These are phyloP conservation scores for Gossypium anomalum DNA, from an alignment of 345 rosid species.

Conservation along the genomic window DNA sequence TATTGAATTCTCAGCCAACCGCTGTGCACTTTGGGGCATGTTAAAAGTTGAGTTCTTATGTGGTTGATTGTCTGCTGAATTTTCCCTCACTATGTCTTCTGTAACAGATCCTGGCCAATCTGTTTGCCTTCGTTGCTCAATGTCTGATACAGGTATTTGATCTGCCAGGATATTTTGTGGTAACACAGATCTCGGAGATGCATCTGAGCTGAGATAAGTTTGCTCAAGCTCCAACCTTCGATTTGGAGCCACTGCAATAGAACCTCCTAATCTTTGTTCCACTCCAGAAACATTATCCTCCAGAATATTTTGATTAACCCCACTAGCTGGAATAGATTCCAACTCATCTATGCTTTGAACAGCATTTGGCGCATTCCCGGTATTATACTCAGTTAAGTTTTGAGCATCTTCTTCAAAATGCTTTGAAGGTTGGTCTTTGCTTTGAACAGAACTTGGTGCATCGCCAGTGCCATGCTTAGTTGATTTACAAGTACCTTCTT, in stretches of 20 bases:
- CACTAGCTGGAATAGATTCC: slow-evolving; percentile 3
- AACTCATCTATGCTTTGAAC: neutral
- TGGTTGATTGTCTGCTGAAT: slow-evolving; percentile 18
- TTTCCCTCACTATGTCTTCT: slow-evolving; percentile 19
- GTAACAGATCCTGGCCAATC: slow-evolving; percentile 14
- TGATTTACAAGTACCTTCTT: slow-evolving; percentile 13
- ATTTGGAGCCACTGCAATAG: slow-evolving; percentile 10
- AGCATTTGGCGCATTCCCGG: neutral
- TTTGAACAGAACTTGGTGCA: slow-evolving; percentile 2
- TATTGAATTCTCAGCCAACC: slow-evolving; percentile 11
- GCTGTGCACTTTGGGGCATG: slow-evolving; percentile 21
- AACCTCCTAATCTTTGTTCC: slow-evolving; percentile 16
- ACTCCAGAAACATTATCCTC: slow-evolving; percentile 30
- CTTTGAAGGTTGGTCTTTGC: neutral
- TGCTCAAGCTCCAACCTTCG: slow-evolving; percentile 20
- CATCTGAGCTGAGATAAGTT: slow-evolving; percentile 22
- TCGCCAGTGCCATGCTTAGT: neutral
- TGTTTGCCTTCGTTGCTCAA: slow-evolving; percentile 24
- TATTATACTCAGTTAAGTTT: slow-evolving; percentile 1
- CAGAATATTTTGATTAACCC: slow-evolving; percentile 14
- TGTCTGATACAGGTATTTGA: slow-evolving; percentile 17
- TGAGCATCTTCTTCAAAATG: slow-evolving; percentile 13
- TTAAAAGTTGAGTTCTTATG: slow-evolving; percentile 15
- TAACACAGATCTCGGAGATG: slow-evolving; percentile 51
- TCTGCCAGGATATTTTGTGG: slow-evolving; percentile 22